Evolutionary conservation across 768 basidiomycete genomes (phyloP).

Genomic region (Termitomyces sp.): DNA sequence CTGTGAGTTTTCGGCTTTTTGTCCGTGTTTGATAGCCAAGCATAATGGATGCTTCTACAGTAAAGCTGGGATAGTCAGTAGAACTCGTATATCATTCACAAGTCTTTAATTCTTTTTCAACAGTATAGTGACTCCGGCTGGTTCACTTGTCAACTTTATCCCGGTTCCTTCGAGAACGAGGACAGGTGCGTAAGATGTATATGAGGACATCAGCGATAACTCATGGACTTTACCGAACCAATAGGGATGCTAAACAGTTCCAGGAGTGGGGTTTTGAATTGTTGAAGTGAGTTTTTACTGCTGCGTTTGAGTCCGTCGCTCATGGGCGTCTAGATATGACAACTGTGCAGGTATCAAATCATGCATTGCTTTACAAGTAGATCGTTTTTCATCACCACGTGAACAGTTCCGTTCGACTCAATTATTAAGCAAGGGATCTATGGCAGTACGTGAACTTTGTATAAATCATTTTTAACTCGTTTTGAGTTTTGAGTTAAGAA

Average conservation of each 20-base stretch:
- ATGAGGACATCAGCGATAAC: no score
- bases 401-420: conserved; percentile 49
- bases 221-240: neutral
- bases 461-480: neutral
- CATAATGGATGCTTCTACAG: conserved; percentile 13
- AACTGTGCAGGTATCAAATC: conserved; percentile 42
- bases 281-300: conserved; percentile 40
- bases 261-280: conserved; percentile 66
- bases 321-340: conserved; percentile 31
- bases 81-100: neutral
- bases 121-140: conserved; percentile 63
- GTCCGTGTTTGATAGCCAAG: neutral
- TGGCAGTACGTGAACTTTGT: conserved; percentile 34
- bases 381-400: neutral
- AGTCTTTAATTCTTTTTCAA: neutral
- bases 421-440: conserved; percentile 51
- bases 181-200: neutral
- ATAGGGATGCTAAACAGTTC: conserved; percentile 50
- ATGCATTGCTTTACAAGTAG: neutral
- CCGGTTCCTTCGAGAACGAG: conserved; percentile 60
- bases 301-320: neutral
- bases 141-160: conserved; percentile 64
- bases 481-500: conserved; percentile 1
- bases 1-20: conserved; percentile 30
- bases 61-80: conserved; percentile 37